Percentiles rank a stretch among this genome's conserved stretches.
Evolutionary conservation across 2,329 filamentous ascomycete genomes (phyloP).

Genomic region (Cercospora brassicicola): DNA sequence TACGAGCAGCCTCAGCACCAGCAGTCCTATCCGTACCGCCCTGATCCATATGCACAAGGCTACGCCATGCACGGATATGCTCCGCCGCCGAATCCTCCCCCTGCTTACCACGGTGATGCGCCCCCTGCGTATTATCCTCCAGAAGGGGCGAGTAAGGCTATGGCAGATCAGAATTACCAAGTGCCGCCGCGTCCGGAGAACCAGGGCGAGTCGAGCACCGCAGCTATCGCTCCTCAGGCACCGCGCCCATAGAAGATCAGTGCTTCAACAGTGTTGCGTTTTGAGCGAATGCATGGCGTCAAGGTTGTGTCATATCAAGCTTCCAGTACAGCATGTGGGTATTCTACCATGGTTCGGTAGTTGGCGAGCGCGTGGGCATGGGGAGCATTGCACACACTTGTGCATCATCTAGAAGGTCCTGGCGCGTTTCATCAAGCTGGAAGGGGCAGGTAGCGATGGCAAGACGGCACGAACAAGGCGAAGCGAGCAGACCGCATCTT

Average conservation of each 20-base stretch:
- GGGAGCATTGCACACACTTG: neutral
- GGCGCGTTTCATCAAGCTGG: constrained; percentile 1
- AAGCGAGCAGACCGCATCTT: constrained; percentile 1
- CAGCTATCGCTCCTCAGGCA: constrained; percentile 10
- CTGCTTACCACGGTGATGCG: constrained; percentile 40
- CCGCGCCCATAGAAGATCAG: constrained; percentile 12
- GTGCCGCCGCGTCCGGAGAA: constrained; percentile 18
- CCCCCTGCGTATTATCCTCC: constrained; percentile 41
- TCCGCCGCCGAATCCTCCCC: constrained; percentile 35
- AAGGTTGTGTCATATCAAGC: constrained; percentile 14
- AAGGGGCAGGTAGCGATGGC: neutral
- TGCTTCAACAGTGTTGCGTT: constrained; percentile 6
- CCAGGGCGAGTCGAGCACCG: constrained; percentile 22
- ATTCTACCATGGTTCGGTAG: neutral
- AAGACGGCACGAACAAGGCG: neutral
- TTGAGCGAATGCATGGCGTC: constrained; percentile 13
- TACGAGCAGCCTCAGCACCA: constrained; percentile 18
- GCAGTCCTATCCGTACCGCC: constrained; percentile 22
- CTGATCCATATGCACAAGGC: constrained; percentile 24
- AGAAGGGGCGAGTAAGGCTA: constrained; percentile 37
- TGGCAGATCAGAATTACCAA: constrained; percentile 37
- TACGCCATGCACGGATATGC: constrained; percentile 33
- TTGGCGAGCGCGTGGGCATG: neutral
- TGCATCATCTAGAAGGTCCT: neutral
- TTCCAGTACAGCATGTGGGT: constrained; percentile 6